Conservation (phyloP, 495 filamentous ascomycete genomes). For the Penicillium samsonianum region DNA sequence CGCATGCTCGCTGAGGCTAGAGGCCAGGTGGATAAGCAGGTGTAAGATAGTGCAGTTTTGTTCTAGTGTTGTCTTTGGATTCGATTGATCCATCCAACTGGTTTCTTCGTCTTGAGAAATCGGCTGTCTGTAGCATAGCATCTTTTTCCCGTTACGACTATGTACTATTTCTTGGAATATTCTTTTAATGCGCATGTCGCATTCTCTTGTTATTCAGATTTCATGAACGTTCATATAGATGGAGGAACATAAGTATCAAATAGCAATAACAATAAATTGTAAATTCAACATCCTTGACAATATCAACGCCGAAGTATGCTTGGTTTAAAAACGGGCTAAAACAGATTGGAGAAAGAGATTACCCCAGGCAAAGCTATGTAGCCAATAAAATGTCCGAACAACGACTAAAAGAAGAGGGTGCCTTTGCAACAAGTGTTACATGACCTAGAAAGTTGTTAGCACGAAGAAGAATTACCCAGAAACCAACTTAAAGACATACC, state of each 20-base stretch:
- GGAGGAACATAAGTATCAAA: background rate
- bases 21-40: conserved; percentile 45
- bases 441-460: conserved; percentile 23
- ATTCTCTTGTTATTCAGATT: background rate
- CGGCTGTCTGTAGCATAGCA: conserved; percentile 46
- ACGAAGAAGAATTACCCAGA: background rate
- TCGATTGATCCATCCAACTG: conserved; percentile 18
- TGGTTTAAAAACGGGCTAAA: background rate
- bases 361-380: background rate
- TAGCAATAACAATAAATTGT: background rate
- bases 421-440: conserved; percentile 13
- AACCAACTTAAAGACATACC: conserved; percentile 33
- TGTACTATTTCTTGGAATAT: conserved; percentile 27
- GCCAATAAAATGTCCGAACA: background rate
- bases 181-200: conserved; percentile 18
- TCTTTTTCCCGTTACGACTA: conserved; percentile 28
- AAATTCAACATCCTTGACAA: background rate
- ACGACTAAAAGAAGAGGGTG: background rate
- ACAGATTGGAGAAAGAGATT: conserved; percentile 1
- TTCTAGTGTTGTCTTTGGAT: conserved; percentile 17
- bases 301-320: conserved; percentile 11
- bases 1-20: conserved; percentile 62
- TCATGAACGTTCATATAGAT: background rate
- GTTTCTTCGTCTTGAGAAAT: conserved; percentile 14
- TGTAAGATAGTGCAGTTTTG: conserved; percentile 26